Percentiles rank a stretch among this genome's conserved stretches.
phyloP scores from a whole-genome alignment of 352 stramenopile species.

The Halophytophthora batemanensis region DNA sequence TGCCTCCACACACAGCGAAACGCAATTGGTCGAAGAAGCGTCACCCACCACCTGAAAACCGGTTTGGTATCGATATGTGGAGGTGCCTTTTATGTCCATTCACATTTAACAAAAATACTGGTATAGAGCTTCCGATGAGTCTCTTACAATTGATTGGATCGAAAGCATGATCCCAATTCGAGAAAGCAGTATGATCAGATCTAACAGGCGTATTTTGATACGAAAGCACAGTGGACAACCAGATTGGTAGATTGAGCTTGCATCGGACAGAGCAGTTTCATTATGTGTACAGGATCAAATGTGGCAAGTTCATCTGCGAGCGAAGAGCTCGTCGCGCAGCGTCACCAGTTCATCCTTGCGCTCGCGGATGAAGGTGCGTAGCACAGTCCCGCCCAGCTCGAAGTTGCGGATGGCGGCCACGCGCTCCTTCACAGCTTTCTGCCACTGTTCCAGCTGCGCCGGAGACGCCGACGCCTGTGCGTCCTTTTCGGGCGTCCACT shows the following conservation, averaged over 20 bases:
- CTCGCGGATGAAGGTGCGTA: constrained; percentile 57
- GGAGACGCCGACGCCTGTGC: neutral
- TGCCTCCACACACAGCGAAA: constrained; percentile 4
- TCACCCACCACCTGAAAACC: neutral
- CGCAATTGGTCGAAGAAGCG: neutral
- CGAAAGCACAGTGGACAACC: too few species aligned
- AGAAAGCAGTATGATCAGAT: too few species aligned
- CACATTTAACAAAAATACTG: too few species aligned
- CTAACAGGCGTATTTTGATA: too few species aligned
- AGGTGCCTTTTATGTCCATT: too few species aligned
- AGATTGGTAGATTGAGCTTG: too few species aligned
- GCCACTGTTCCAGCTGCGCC: constrained; percentile 34
- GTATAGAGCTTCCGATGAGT: too few species aligned
- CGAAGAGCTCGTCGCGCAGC: constrained; percentile 54
- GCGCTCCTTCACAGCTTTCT: constrained; percentile 35
- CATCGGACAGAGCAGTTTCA: too few species aligned
- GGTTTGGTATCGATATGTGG: neutral
- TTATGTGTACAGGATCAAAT: too few species aligned
- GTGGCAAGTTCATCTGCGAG: too few species aligned
- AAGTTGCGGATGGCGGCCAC: constrained; percentile 54
- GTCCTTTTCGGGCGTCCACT: constrained; percentile 38
- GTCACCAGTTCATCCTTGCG: constrained; percentile 56
- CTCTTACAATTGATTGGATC: too few species aligned
- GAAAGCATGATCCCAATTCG: too few species aligned
- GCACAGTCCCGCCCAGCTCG: constrained; percentile 46